phyloP scores from a whole-genome alignment of 371 early-diverging fungal species.

The Phascolomyces articulosus region DNA sequence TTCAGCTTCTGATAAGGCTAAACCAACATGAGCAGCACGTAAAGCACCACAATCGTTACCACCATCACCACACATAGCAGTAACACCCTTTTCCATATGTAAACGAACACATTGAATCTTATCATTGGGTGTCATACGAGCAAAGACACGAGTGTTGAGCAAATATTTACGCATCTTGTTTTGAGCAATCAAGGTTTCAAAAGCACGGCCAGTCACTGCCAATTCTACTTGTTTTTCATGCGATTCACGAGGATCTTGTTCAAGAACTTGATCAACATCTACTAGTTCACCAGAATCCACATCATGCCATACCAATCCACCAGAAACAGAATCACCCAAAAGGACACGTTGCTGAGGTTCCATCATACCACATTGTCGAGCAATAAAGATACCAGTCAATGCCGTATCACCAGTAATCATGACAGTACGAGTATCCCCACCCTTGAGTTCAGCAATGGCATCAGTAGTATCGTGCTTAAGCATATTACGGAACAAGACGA shows the following conservation, averaged over 20 bases:
- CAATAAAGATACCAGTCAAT: conserved; percentile 78
- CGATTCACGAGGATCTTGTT: conserved; percentile 27
- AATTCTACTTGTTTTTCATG: conserved; percentile 53
- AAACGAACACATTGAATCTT: conserved; percentile 69
- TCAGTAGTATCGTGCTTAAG: conserved; percentile 74
- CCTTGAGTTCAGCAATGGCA: conserved; percentile 72
- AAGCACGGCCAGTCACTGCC: conserved; percentile 71
- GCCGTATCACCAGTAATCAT: conserved; percentile 96
- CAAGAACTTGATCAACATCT: conserved; percentile 7
- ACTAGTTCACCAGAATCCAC: conserved; percentile 20
- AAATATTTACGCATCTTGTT: conserved; percentile 41
- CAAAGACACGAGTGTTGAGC: conserved; percentile 66
- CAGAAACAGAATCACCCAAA: conserved; percentile 70
- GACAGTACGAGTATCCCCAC: conserved; percentile 74
- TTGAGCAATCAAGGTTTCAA: conserved; percentile 43
- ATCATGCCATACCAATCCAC: conserved; percentile 37
- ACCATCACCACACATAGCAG: conserved; percentile 99
- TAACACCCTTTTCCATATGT: conserved; percentile 51
- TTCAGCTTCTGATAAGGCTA: conserved; percentile 81
- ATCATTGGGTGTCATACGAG: conserved; percentile 78
- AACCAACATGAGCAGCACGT: conserved; percentile 91
- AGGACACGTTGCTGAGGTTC: conserved; percentile 47
- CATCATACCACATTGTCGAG: conserved; percentile 41
- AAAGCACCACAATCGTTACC: conserved; percentile 98
- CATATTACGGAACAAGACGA: conserved; percentile 84